Conservation (phyloP, 805 yeast species). For the Metschnikowia lunata region DNA sequence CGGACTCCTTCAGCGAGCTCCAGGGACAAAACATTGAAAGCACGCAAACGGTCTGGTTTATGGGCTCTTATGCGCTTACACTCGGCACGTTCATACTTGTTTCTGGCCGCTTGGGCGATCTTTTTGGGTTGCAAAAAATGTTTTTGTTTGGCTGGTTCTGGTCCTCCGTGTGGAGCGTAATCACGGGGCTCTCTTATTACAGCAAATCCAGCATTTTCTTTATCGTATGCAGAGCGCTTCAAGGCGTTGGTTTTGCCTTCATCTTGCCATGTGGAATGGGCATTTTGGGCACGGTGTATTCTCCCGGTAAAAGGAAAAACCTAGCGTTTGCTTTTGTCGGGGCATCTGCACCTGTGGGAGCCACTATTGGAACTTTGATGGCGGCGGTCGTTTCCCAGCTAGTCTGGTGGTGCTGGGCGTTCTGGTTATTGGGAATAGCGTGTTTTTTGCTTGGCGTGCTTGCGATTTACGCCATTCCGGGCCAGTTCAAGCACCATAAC, state of each 20-base stretch:
- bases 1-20: conserved; percentile 22
- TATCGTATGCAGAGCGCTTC: conserved; percentile 52
- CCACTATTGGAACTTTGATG: conserved; percentile 50
- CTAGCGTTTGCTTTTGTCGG: conserved; percentile 54
- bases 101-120: conserved; percentile 69
- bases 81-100: conserved; percentile 69
- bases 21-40: conserved; percentile 3
- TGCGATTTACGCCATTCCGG: conserved; percentile 39
- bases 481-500: conserved; percentile 11
- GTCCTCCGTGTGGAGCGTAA: conserved; percentile 52
- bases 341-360: conserved; percentile 61
- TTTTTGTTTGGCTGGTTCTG: conserved; percentile 53
- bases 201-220: conserved; percentile 47
- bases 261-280: conserved; percentile 60
- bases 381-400: conserved; percentile 44
- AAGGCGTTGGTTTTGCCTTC: conserved; percentile 62
- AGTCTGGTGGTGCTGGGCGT: conserved; percentile 61
- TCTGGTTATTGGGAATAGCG: conserved; percentile 44
- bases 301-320: conserved; percentile 45
- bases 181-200: conserved; percentile 56
- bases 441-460: conserved; percentile 27
- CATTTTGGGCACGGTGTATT: conserved; percentile 42
- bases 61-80: conserved; percentile 67
- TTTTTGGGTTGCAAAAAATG: conserved; percentile 58
- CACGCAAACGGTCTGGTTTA: conserved; percentile 43